A percentile compares a stretch with the other conserved stretches of the same genome.
Evolutionary conservation across 176 grass and related monocot species (phyloP).

Genomic region (Panicum miliaceum): DNA sequence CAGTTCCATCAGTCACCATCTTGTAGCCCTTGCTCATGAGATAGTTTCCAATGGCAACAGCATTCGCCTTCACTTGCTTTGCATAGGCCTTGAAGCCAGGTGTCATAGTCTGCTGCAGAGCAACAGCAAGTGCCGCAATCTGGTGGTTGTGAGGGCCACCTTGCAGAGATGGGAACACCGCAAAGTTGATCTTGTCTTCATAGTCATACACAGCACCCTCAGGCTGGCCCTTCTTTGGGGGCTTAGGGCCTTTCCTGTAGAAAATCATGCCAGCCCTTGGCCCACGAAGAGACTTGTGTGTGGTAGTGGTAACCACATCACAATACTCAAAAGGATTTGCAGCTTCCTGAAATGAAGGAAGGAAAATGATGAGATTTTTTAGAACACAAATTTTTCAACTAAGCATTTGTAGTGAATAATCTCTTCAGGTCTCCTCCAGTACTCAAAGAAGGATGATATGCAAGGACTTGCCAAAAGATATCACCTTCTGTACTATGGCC

Average conservation of each 20-base stretch:
- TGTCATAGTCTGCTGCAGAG: conserved; percentile 74
- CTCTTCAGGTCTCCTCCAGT: background rate
- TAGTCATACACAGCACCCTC: conserved; percentile 91
- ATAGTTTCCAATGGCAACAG: conserved; percentile 90
- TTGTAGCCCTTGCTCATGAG: conserved; percentile 99
- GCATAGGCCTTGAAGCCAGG: conserved; percentile 95
- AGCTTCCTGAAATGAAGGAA: conserved; percentile 66
- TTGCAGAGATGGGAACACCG: conserved; percentile 98
- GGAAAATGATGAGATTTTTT: background rate
- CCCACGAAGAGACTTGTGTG: conserved; percentile 91
- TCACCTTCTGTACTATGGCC: background rate
- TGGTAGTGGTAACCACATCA: conserved; percentile 96
- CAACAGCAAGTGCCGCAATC: conserved; percentile 92
- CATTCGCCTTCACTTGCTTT: conserved; percentile 94
- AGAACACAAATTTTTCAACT: background rate
- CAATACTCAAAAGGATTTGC: conserved; percentile 93
- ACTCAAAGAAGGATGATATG: background rate
- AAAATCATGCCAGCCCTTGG: conserved; percentile 99
- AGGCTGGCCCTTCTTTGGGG: conserved; percentile 96
- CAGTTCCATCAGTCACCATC: conserved; percentile 95
- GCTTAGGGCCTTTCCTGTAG: conserved; percentile 96
- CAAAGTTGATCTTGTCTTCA: conserved; percentile 93
- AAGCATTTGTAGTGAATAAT: background rate
- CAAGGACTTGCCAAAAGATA: conserved; percentile 16
- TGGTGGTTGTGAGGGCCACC: conserved; percentile 99